Base-by-base conservation (phyloP, 176 grass and related monocot genomes). In the Oryza meridionalis region DNA sequence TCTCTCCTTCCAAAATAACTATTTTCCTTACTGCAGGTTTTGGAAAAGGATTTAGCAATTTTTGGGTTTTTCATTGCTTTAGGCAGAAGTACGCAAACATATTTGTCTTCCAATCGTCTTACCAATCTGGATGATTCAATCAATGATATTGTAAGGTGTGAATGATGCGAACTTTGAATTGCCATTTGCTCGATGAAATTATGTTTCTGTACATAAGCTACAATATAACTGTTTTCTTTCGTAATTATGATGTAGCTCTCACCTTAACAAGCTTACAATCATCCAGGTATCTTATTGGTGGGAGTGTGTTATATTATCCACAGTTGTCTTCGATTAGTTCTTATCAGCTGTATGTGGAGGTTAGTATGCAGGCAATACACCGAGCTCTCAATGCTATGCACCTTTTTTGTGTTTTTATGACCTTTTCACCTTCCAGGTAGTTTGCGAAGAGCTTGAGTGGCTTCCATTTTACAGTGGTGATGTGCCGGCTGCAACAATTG, bases 41-140 rank as follows among this genome's bases (percentile, higher is more conserved):
- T 99, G 88, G 96, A 99, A 84, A 99, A 96, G 72, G 96, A 99
- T 91, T 82, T 99, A 85, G 91, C 91, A 9, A 96, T 99, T 67
- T 99, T 99, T 91, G 96, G 96, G 9, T 99, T 99, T 89, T 99
- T 99, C 92, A 96, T 99, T 86, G 93, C 96, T 58, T 93, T 99
- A 66, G 96, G 91, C 78, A 99, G 91, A 90, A 92, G 91, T 35
- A 96, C 89, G 38, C 96, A 99, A 80, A 78, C 91, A 33, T 96
- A 96, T 84, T 87, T 99, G 64, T 96, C 91, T 73, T 92, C 81
- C 81, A 96, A 92, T 84, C 45, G 62, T 90, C 68, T 94, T 85
- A 90, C 85, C 74, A 77, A 89, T 79, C 85, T 89, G 85, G 88
- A 96, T 80, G 91, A 92, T 72, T 89, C 88, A 77, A 70, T 96